Conservation (phyloP, 2,329 filamentous ascomycete genomes). For the Ustulina deusta region DNA sequence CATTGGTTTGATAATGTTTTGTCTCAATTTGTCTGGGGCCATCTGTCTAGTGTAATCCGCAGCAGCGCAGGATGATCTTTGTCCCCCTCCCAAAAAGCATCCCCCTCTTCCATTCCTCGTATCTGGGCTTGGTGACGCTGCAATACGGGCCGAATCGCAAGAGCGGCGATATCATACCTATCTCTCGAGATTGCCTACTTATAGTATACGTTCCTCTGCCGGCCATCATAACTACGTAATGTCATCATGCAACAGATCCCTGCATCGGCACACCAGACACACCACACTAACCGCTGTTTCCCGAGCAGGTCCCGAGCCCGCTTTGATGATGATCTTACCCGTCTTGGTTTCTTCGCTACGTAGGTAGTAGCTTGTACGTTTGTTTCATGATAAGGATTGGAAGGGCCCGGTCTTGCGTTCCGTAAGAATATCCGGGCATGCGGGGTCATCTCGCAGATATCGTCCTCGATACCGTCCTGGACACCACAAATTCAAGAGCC, state of each 20-base stretch:
- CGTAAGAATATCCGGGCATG: not conserved
- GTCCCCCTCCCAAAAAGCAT: slow-evolving; percentile 10
- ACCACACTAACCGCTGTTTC: not conserved
- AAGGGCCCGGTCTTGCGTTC: not conserved
- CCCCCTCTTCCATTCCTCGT: slow-evolving; percentile 37
- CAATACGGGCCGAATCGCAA: slow-evolving; percentile 31
- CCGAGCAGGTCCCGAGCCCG: not conserved
- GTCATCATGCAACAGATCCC: slow-evolving; percentile 15
- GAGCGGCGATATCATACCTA: slow-evolving; percentile 22
- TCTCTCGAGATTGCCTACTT: no score
- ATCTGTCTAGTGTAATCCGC: no score
- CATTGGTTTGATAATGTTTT: not conserved
- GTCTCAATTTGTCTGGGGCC: slow-evolving; percentile 5
- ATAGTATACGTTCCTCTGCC: no score
- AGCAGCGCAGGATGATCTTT: no score
- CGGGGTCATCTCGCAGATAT: slow-evolving; percentile 1
- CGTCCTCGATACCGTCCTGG: not conserved
- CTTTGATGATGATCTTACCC: slow-evolving; percentile 15
- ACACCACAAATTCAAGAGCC: not conserved
- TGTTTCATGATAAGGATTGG: slow-evolving; percentile 22
- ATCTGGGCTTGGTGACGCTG: slow-evolving; percentile 25
- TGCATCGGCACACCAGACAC: slow-evolving; percentile 4
- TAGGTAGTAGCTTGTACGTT: not conserved
- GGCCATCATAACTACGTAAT: slow-evolving; percentile 11
- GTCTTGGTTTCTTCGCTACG: not conserved